These are phyloP conservation scores for Anthoceros angustus DNA, from an alignment of 225 moss, liverwort and hornwort species.

Conservation along the genomic window DNA sequence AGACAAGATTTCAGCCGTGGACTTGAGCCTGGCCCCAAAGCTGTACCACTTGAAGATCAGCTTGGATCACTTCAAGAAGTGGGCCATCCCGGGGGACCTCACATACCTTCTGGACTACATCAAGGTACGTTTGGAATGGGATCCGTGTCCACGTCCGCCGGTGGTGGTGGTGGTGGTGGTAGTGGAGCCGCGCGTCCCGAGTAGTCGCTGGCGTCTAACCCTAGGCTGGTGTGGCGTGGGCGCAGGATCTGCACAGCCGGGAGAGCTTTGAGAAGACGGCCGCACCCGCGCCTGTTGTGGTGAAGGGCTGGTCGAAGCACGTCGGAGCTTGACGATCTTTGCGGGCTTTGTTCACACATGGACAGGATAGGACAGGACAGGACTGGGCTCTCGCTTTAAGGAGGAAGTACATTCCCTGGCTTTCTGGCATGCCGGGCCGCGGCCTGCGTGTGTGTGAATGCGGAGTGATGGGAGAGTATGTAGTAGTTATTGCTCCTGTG, in stretches of 20 bases:
- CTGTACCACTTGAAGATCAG: conserved; percentile 72
- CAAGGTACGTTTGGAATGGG: conserved; percentile 25
- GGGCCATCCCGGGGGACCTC: conserved; percentile 54
- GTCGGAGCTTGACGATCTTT: conserved; percentile 5
- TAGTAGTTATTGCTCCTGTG: too few species aligned
- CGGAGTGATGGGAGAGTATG: too few species aligned
- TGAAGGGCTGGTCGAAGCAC: conserved; percentile 62
- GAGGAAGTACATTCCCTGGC: too few species aligned
- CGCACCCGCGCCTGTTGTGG: conserved; percentile 34
- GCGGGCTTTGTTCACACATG: too few species aligned
- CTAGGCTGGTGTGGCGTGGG: not conserved
- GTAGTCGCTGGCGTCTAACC: not conserved
- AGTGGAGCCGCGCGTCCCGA: too few species aligned
- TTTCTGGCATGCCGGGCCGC: too few species aligned
- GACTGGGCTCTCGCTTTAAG: too few species aligned
- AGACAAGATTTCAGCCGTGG: conserved; percentile 52
- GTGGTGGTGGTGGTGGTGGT: not conserved
- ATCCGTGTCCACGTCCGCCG: not conserved
- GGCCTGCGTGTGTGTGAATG: too few species aligned
- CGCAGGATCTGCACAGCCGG: conserved; percentile 51
- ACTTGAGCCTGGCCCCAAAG: conserved; percentile 75
- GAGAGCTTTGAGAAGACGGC: conserved; percentile 69
- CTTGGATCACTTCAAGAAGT: conserved; percentile 71
- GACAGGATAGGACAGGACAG: too few species aligned
- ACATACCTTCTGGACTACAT: conserved; percentile 39